These are phyloP conservation scores for Colletotrichum cordylinicola DNA, from an alignment of 2,329 filamentous ascomycete species.

Conservation along the genomic window DNA sequence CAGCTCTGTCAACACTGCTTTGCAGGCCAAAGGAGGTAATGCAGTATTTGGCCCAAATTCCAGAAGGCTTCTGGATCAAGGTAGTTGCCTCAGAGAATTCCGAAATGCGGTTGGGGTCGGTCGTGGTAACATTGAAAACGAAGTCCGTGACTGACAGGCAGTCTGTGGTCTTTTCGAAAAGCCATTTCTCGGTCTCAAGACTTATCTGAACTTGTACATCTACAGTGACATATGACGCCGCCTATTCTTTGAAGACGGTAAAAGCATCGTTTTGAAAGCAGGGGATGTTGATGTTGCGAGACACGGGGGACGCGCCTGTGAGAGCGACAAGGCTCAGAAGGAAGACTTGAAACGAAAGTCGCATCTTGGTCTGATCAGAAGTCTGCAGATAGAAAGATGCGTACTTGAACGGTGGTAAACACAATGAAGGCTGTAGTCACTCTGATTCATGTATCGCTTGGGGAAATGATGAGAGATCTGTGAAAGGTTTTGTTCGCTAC, in stretches of 20 bases:
- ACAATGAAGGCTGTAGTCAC: neutral
- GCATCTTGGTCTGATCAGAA: neutral
- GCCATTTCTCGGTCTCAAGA: neutral
- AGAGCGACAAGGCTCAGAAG: neutral
- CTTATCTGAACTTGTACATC: neutral
- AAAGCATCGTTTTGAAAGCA: neutral
- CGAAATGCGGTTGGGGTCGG: neutral
- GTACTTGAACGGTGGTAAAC: neutral
- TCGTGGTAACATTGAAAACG: neutral
- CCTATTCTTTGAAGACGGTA: neutral
- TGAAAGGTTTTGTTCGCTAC: neutral
- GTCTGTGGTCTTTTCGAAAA: neutral
- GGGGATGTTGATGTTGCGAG: neutral
- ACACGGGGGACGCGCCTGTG: neutral
- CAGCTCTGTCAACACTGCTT: neutral
- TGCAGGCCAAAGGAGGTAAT: neutral
- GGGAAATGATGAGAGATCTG: neutral
- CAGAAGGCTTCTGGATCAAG: neutral
- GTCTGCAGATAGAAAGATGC: neutral
- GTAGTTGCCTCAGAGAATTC: neutral
- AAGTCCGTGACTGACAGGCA: neutral
- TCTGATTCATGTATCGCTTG: accelerated
- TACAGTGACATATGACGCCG: neutral
- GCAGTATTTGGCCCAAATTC: neutral
- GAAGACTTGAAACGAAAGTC: neutral